Percentiles rank a stretch among this genome's conserved stretches.
These are phyloP conservation scores for Pholiota molesta DNA, from an alignment of 768 basidiomycete species.

Conservation along the genomic window DNA sequence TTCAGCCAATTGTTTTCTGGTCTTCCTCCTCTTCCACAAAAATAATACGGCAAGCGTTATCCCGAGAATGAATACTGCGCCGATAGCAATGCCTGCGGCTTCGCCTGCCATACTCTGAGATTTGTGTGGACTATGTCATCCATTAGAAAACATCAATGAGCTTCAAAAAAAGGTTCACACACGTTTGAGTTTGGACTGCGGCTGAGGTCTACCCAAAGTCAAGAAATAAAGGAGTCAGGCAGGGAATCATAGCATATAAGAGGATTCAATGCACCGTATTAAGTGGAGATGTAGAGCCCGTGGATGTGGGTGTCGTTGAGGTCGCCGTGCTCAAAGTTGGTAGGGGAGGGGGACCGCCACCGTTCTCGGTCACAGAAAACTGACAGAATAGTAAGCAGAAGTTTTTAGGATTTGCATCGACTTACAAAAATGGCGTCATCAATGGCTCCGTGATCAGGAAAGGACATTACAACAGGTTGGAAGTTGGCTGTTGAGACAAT, in stretches of 20 bases:
- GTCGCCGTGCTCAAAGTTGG: background rate
- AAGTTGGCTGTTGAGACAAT: slow-evolving; percentile 8
- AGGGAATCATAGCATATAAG: background rate
- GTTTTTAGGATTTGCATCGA: slow-evolving; percentile 4
- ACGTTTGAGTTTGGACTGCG: background rate
- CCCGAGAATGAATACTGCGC: background rate
- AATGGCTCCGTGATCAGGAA: slow-evolving; percentile 8
- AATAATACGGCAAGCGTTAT: background rate
- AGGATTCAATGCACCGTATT: background rate
- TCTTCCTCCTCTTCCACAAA: background rate
- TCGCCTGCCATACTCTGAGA: background rate
- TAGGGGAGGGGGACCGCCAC: background rate
- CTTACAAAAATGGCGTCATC: slow-evolving; percentile 10
- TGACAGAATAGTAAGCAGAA: background rate
- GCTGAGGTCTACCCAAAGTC: background rate
- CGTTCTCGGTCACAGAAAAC: background rate
- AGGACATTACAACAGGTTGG: slow-evolving; percentile 9
- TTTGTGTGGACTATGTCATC: background rate
- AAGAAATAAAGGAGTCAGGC: background rate
- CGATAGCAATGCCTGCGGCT: background rate
- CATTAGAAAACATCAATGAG: background rate
- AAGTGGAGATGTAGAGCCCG: background rate
- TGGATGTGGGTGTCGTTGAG: background rate
- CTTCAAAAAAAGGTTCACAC: background rate
- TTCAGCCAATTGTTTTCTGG: background rate